Evolutionary conservation across 805 yeast species (phyloP).

Genomic region (Candida piceae): DNA sequence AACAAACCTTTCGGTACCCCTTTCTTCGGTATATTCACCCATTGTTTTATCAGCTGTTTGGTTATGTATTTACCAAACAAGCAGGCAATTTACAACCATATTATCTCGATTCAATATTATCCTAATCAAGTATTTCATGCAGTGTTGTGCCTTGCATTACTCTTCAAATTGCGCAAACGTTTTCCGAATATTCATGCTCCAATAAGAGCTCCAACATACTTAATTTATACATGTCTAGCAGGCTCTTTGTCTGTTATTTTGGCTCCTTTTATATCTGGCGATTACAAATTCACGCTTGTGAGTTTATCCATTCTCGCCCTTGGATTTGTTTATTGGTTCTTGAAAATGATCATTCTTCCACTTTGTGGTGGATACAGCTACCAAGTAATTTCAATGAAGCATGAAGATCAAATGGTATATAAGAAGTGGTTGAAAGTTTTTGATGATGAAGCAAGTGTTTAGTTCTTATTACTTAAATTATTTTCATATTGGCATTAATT

Average conservation of each 20-base stretch:
- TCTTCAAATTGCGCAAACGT: conserved; percentile 17
- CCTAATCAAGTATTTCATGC: conserved; percentile 38
- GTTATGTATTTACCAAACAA: conserved; percentile 18
- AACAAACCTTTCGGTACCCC: conserved; percentile 46
- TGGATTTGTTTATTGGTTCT: conserved; percentile 21
- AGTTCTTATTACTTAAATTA: too few relatives aligned
- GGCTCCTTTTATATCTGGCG: conserved; percentile 44
- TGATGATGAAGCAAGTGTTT: neutral
- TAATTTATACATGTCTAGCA: conserved; percentile 36
- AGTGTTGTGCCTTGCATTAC: conserved; percentile 19
- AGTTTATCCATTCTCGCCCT: conserved; percentile 16
- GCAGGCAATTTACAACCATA: conserved; percentile 31
- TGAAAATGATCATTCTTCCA: conserved; percentile 15
- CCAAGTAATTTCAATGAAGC: conserved; percentile 3
- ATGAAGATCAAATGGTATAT: conserved; percentile 20
- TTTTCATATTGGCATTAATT: too few relatives aligned
- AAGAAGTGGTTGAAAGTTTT: conserved; percentile 17
- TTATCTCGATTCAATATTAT: conserved; percentile 42
- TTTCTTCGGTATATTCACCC: conserved; percentile 25
- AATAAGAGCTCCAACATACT: conserved; percentile 19
- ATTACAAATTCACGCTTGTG: conserved; percentile 20
- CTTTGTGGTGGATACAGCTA: conserved; percentile 10
- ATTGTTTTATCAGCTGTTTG: conserved; percentile 17
- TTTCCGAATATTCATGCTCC: conserved; percentile 23
- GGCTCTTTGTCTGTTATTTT: conserved; percentile 43